phyloP scores from a whole-genome alignment of 1,284 basidiomycete genomes.

The Takashimella tepidaria region DNA sequence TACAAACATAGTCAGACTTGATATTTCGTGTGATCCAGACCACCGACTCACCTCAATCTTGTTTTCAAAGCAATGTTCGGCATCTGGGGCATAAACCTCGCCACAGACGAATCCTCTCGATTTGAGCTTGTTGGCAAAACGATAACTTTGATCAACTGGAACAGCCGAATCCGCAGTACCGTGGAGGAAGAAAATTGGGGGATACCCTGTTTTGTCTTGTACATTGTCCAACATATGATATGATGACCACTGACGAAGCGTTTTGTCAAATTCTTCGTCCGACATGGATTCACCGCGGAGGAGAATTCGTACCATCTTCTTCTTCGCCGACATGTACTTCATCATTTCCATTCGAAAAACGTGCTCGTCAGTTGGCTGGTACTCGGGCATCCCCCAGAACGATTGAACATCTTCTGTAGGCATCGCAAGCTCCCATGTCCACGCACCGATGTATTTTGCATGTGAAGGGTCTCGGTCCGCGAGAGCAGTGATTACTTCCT shows the following conservation, averaged over 20 bases:
- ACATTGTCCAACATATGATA: constrained; percentile 11
- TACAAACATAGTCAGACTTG: constrained; percentile 4
- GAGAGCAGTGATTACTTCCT: constrained; percentile 1
- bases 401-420: constrained; percentile 7
- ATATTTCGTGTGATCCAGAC: background rate
- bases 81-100: constrained; percentile 12
- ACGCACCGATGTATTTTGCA: constrained; percentile 10
- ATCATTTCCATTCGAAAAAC: constrained; percentile 16
- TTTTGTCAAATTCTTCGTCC: constrained; percentile 8
- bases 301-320: constrained; percentile 3
- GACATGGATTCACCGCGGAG: constrained; percentile 9
- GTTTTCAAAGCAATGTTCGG: constrained; percentile 21
- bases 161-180: constrained; percentile 21
- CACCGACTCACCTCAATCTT: constrained; percentile 19
- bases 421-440: constrained; percentile 16
- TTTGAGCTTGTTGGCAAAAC: constrained; percentile 15
- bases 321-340: constrained; percentile 5
- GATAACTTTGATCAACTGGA: constrained; percentile 15
- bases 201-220: constrained; percentile 11
- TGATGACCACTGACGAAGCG: constrained; percentile 5
- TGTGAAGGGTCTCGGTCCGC: constrained; percentile 10
- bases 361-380: constrained; percentile 10
- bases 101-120: constrained; percentile 9
- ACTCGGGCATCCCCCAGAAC: constrained; percentile 15
- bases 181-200: constrained; percentile 28